Percentiles rank a stretch among this genome's conserved stretches.
Conservation (phyloP, 495 filamentous ascomycete species). For the Trypethelium eluteriae region DNA sequence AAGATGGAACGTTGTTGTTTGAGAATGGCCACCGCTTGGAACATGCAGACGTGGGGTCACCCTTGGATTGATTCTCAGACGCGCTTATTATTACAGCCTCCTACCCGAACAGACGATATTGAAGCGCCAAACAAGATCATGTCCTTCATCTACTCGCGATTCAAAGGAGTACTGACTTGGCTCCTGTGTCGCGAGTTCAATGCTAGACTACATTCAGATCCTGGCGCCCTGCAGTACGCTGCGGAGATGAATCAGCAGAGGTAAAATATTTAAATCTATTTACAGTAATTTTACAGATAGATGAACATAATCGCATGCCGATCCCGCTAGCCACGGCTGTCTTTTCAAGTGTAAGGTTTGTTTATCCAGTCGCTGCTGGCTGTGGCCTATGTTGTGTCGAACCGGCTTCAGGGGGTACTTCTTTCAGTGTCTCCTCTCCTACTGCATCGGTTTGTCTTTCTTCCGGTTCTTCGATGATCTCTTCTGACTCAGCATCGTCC, state of each 20-base stretch:
- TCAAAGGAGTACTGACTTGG: too few relatives aligned
- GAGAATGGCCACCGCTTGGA: neutral
- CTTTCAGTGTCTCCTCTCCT: neutral
- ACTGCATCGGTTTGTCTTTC: neutral
- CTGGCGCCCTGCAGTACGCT: too few relatives aligned
- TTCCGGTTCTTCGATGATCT: neutral
- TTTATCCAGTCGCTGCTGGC: neutral
- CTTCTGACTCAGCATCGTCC: neutral
- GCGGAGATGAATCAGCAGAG: too few relatives aligned
- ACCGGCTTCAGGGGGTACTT: neutral
- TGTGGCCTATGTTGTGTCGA: neutral
- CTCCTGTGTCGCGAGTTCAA: too few relatives aligned
- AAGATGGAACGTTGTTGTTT: neutral
- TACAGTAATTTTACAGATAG: too few relatives aligned
- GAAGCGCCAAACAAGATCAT: neutral
- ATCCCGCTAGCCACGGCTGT: too few relatives aligned
- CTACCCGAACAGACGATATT: neutral
- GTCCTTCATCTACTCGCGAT: neutral
- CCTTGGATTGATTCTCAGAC: neutral
- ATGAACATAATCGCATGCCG: too few relatives aligned
- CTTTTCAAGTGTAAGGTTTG: too few relatives aligned
- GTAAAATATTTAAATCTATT: too few relatives aligned
- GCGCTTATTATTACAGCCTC: neutral
- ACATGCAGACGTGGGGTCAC: neutral
- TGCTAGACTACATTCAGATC: too few relatives aligned